These are phyloP conservation scores for Neurospora sp. DNA, from an alignment of 495 filamentous ascomycete genomes.

Conservation along the genomic window DNA sequence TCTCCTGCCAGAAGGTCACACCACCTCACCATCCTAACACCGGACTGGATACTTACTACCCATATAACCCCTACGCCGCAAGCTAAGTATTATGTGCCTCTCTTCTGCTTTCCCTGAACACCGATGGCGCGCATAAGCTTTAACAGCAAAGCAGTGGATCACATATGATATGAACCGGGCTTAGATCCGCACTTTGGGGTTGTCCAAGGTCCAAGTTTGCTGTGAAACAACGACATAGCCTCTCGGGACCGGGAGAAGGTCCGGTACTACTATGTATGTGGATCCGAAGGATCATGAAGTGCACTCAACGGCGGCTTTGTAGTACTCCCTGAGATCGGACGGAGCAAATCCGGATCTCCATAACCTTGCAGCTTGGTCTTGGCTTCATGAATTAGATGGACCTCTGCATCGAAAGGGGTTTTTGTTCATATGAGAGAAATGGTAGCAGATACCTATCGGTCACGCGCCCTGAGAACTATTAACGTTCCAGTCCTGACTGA, in stretches of 20 bases:
- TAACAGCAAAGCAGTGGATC: not conserved
- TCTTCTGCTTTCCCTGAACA: not conserved
- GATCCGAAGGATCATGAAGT: not conserved
- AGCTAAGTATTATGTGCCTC: not conserved
- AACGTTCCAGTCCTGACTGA: no score
- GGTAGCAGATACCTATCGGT: no score
- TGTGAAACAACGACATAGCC: not conserved
- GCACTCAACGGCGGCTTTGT: no score
- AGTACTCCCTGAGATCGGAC: not conserved
- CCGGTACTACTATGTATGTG: not conserved
- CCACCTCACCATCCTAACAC: no score
- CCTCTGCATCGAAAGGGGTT: no score
- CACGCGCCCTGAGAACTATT: no score
- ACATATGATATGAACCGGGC: not conserved
- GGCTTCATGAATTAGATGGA: not conserved
- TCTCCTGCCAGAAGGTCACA: no score
- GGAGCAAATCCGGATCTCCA: not conserved
- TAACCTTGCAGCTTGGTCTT: not conserved
- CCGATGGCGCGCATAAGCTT: not conserved
- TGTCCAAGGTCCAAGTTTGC: not conserved
- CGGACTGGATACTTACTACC: no score
- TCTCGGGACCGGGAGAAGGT: not conserved
- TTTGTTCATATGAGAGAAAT: no score
- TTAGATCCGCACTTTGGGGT: not conserved
- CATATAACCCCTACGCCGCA: not conserved